Percentiles rank a stretch among this genome's conserved stretches.
Evolutionary conservation across 2,329 filamentous ascomycete genomes (phyloP).

Genomic region (Xylariaceae sp.): DNA sequence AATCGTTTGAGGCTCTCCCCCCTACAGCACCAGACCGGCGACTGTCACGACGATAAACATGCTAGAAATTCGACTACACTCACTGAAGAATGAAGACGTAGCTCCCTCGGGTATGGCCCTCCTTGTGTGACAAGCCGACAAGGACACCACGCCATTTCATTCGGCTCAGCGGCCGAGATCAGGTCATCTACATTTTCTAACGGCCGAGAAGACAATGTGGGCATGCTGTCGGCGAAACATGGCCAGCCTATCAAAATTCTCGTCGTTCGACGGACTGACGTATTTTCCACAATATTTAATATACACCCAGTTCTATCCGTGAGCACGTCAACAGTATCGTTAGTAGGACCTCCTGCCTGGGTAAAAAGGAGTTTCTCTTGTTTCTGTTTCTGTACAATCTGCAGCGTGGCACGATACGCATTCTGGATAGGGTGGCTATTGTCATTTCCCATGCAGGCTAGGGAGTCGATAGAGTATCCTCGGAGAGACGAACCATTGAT

Average conservation of each 20-base stretch:
- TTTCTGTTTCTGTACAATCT: background rate
- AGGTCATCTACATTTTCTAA: slow-evolving; percentile 21
- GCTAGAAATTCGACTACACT: slow-evolving; percentile 17
- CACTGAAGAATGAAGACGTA: slow-evolving; percentile 21
- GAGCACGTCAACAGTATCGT: background rate
- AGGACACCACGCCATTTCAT: slow-evolving; percentile 21
- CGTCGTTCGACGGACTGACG: slow-evolving; percentile 1
- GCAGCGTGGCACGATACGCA: background rate
- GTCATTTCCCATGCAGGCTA: background rate
- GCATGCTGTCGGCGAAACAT: slow-evolving; percentile 17
- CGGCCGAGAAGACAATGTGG: slow-evolving; percentile 19
- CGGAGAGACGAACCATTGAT: background rate
- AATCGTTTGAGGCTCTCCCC: slow-evolving; percentile 1
- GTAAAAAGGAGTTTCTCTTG: background rate
- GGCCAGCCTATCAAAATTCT: slow-evolving; percentile 2
- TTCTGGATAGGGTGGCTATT: background rate
- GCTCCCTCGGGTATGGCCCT: slow-evolving; percentile 28
- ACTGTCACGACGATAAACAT: slow-evolving; percentile 20
- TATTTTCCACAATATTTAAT: background rate
- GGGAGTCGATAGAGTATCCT: background rate
- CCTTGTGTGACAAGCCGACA: slow-evolving; percentile 24
- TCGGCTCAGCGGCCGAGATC: slow-evolving; percentile 17
- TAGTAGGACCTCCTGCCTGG: background rate
- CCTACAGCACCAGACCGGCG: background rate
- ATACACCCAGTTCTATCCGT: background rate